A percentile compares a stretch with the other conserved stretches of the same genome.
phyloP scores from a whole-genome alignment of 202 grass and related monocot species.

The Sporobolus alterniflorus region DNA sequence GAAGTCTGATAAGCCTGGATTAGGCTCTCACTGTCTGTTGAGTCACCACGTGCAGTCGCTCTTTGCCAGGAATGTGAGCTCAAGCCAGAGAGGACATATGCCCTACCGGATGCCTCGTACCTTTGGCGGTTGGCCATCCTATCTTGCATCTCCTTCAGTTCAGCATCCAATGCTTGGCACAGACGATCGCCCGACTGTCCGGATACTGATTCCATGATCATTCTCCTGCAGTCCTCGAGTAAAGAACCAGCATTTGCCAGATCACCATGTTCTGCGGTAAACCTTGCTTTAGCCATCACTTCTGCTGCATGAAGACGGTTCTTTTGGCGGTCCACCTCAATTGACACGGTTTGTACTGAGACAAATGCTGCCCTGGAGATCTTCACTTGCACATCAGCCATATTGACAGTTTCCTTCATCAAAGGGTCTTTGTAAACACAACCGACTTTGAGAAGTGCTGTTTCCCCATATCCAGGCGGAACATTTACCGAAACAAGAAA shows the following conservation, averaged over 20 bases:
- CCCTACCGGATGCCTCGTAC: conserved; percentile 74
- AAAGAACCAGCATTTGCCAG: conserved; percentile 65
- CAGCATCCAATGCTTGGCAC: conserved; percentile 69
- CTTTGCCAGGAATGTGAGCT: conserved; percentile 95
- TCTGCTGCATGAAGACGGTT: conserved; percentile 87
- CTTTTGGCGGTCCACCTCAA: conserved; percentile 88
- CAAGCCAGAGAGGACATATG: conserved; percentile 85
- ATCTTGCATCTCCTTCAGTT: conserved; percentile 93
- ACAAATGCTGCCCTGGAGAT: conserved; percentile 65
- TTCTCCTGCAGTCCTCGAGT: conserved; percentile 72
- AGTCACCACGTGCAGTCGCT: conserved; percentile 75
- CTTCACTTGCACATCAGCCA: conserved; percentile 67
- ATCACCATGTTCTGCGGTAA: conserved; percentile 64
- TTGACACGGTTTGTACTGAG: conserved; percentile 52
- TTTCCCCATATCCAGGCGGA: conserved; percentile 56
- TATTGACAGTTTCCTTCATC: conserved; percentile 62
- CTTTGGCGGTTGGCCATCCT: conserved; percentile 79
- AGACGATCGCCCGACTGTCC: conserved; percentile 70
- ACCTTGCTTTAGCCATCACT: conserved; percentile 82
- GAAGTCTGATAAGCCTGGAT: conserved; percentile 85
- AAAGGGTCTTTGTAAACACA: conserved; percentile 83
- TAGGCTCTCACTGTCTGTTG: conserved; percentile 65
- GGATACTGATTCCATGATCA: conserved; percentile 58
- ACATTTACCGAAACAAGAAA: conserved; percentile 81
- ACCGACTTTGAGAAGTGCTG: conserved; percentile 57